phyloP scores from a whole-genome alignment of 148 eudicot species.

The Suaeda aralocaspica region DNA sequence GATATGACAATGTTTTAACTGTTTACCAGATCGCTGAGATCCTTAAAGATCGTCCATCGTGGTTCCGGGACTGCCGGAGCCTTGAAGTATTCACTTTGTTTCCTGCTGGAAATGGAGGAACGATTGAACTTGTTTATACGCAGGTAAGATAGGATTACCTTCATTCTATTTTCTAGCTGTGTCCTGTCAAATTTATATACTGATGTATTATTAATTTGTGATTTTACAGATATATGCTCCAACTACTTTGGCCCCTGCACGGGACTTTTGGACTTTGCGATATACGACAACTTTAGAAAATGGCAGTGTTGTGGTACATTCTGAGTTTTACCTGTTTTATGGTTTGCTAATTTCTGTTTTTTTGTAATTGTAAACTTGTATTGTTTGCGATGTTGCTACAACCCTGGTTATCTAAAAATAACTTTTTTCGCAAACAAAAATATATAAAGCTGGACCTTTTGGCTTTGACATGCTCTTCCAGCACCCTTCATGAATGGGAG shows the following conservation, averaged over 20 bases:
- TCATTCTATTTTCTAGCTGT: background rate
- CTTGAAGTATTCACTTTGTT: slow-evolving; percentile 81
- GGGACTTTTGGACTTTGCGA: slow-evolving; percentile 92
- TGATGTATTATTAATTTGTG: slow-evolving; percentile 3
- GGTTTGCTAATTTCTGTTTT: background rate
- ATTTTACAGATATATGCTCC: slow-evolving; percentile 80
- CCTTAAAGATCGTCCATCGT: slow-evolving; percentile 93
- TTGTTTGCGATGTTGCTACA: too few relatives aligned
- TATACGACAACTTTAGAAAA: slow-evolving; percentile 86
- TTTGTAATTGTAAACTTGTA: too few relatives aligned
- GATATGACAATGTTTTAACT: background rate
- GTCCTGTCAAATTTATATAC: background rate
- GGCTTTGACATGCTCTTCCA: background rate
- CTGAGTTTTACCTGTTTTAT: background rate
- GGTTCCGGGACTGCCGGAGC: slow-evolving; percentile 99
- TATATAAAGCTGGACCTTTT: too few relatives aligned
- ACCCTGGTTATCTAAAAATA: too few relatives aligned
- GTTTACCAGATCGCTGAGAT: slow-evolving; percentile 77
- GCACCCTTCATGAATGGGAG: background rate
- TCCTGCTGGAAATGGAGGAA: slow-evolving; percentile 92
- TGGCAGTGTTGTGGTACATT: slow-evolving; percentile 81
- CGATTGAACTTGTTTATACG: slow-evolving; percentile 80
- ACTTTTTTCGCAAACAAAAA: too few relatives aligned
- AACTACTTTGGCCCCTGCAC: slow-evolving; percentile 94
- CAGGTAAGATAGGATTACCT: slow-evolving; percentile 41